phyloP scores from a whole-genome alignment of 2,329 filamentous ascomycete genomes.

The Epichloe hybrida region DNA sequence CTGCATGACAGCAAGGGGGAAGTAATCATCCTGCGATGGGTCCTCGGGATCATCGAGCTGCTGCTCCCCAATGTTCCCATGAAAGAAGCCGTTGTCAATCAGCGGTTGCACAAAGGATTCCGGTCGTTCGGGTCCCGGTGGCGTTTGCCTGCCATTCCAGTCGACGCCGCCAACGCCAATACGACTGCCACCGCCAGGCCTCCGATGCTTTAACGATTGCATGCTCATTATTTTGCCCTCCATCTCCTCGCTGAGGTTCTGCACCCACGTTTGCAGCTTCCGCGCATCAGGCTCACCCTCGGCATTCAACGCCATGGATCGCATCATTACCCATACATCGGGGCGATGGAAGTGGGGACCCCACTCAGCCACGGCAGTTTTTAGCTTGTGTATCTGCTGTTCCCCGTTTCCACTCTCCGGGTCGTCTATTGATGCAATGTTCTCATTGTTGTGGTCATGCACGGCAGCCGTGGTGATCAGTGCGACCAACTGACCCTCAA shows the following conservation, averaged over 20 bases:
- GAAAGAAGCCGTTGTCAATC: not conserved
- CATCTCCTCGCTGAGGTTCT: constrained; percentile 35
- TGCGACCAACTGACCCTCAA: constrained; percentile 36
- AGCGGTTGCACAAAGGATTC: constrained; percentile 4
- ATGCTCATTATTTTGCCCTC: constrained; percentile 33
- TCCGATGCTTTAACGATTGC: constrained; percentile 28
- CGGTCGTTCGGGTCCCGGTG: not conserved
- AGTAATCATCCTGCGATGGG: constrained; percentile 21
- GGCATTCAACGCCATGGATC: constrained; percentile 29
- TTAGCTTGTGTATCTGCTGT: constrained; percentile 27
- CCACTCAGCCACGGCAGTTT: constrained; percentile 25
- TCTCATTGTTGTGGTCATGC: constrained; percentile 8
- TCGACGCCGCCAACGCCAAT: not conserved
- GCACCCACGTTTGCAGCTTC: constrained; percentile 37
- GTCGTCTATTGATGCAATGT: constrained; percentile 18
- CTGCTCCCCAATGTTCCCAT: not conserved
- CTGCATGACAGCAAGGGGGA: constrained; percentile 40
- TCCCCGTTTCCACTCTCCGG: constrained; percentile 27
- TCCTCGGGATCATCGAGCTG: constrained; percentile 1
- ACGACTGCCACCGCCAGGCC: not conserved
- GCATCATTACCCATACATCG: constrained; percentile 34
- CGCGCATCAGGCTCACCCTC: constrained; percentile 27
- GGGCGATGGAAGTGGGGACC: constrained; percentile 22
- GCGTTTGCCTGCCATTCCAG: constrained; percentile 14
- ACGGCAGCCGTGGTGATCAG: constrained; percentile 25